Evolutionary conservation across 305 asterid species (phyloP), one percentile per base, ranked within the genome.

Genomic region (Plantago coronopus): DNA sequence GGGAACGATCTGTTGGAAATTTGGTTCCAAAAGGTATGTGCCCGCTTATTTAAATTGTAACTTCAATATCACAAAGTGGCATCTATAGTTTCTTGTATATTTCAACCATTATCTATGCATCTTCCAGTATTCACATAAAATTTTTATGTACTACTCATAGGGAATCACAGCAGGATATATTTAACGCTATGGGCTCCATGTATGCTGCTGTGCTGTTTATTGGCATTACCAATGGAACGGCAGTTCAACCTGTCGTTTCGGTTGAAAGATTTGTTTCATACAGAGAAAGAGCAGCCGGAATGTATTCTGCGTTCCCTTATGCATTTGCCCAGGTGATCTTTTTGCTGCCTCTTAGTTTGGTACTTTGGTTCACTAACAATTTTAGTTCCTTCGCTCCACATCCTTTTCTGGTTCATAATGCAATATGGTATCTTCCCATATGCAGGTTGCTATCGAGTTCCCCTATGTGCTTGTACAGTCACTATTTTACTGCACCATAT

Each of bases 151-250:
- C 61, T 67, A 44, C 61, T 51, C 31, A 55, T 62, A 88, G 98
- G 79, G 96, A 84, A 11, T 68, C 85, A 10, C 95, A 89, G 82
- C 95, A 86, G 75, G 95, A 88, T 74, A 67, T 89, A 72, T 88
- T 91, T 65, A 91, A 91, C 64, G 98, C 96, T 48, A 84, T 91
- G 97, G 97, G 98, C 66, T 84, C 98, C 54, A 74, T 91, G 91
- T 91, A 88, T 55, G 82, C 76, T 2, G 98, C 98, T 6, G 97
- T 91, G 68, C 73, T 91, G 68, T 89, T 91, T 65, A 60, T 91
- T 54, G 97, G 98, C 65, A 53, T 89, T 64, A 86, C 95, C 54
- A 91, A 91, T 67, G 85, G 75, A 73, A 77, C 95, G 61, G 87
- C 96, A 23, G 98, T 86, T 65, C 98, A 91, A 73, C 97, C 98